A percentile compares a stretch with the other conserved stretches of the same genome.
Conservation (phyloP, 768 basidiomycete genomes). For the Termitomyces sp. region DNA sequence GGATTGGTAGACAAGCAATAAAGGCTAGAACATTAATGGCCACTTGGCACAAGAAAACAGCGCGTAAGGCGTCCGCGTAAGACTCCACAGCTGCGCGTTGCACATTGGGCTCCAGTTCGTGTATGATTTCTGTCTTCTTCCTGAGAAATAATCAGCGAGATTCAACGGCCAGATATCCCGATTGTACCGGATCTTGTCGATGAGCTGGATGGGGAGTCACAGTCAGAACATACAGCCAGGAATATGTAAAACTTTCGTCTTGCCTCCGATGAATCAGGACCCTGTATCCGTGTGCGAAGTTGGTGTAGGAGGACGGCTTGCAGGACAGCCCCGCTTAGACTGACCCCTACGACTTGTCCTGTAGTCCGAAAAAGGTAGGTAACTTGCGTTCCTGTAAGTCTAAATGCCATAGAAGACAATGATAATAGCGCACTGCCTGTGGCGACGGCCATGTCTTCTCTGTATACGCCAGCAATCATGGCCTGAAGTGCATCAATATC, state of each 20-base stretch:
- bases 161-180: conserved; percentile 2
- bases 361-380: conserved; percentile 92
- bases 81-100: conserved; percentile 65
- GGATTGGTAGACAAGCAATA: conserved; percentile 67
- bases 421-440: conserved; percentile 72
- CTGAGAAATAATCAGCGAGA: conserved; percentile 27
- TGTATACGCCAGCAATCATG: conserved; percentile 77
- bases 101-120: conserved; percentile 48
- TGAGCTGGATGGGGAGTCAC: conserved; percentile 42
- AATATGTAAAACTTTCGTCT: conserved; percentile 22
- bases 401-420: conserved; percentile 8
- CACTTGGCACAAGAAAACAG: conserved; percentile 79
- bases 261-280: conserved; percentile 69
- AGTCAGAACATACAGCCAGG: conserved; percentile 9
- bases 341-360: conserved; percentile 94
- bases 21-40: conserved; percentile 63
- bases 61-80: conserved; percentile 74
- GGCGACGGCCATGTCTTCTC: conserved; percentile 82
- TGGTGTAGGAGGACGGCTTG: conserved; percentile 74
- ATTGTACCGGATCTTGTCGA: conserved; percentile 60
- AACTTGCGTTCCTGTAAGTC: conserved; percentile 38
- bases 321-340: conserved; percentile 76
- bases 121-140: conserved; percentile 71
- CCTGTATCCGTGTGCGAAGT: conserved; percentile 70
- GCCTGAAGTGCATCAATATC: conserved; percentile 44